These are phyloP conservation scores for Gossypium turneri DNA, from an alignment of 345 rosid genomes.

Conservation along the genomic window DNA sequence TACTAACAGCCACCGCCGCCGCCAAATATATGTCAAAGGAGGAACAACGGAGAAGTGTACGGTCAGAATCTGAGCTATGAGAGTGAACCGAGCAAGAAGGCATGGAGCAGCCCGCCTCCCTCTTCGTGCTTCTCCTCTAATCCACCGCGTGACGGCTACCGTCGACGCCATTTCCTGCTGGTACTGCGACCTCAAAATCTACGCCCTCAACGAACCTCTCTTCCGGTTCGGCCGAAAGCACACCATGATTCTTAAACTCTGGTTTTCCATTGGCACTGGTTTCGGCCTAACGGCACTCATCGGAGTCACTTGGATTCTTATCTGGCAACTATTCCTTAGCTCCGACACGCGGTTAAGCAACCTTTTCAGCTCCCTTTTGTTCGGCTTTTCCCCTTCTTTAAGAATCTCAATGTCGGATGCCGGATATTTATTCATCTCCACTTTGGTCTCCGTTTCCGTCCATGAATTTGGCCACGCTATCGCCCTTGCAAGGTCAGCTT, in stretches of 20 bases:
- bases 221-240: slow-evolving; percentile 16
- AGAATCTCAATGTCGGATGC: slow-evolving; percentile 54
- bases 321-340: not conserved
- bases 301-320: slow-evolving; percentile 32
- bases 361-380: slow-evolving; percentile 24
- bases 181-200: slow-evolving; percentile 16
- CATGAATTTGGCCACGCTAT: slow-evolving; percentile 92
- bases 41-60: too few relatives aligned
- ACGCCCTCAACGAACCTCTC: slow-evolving; percentile 15
- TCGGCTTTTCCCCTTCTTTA: slow-evolving; percentile 38
- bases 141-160: not conserved
- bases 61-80: not conserved
- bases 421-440: slow-evolving; percentile 44
- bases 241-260: slow-evolving; percentile 29
- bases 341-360: slow-evolving; percentile 10
- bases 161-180: slow-evolving; percentile 6
- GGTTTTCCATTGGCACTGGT: slow-evolving; percentile 88
- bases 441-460: slow-evolving; percentile 61
- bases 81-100: slow-evolving; percentile 11
- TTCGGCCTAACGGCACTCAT: slow-evolving; percentile 55
- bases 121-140: not conserved
- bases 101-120: slow-evolving; percentile 12
- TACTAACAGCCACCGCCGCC: too few relatives aligned
- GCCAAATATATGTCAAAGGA: too few relatives aligned
- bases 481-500: slow-evolving; percentile 76